Evolutionary conservation across 257 asterid species (phyloP), one percentile per base, ranked within the genome.

Genomic region (Knoxia roxburghii): DNA sequence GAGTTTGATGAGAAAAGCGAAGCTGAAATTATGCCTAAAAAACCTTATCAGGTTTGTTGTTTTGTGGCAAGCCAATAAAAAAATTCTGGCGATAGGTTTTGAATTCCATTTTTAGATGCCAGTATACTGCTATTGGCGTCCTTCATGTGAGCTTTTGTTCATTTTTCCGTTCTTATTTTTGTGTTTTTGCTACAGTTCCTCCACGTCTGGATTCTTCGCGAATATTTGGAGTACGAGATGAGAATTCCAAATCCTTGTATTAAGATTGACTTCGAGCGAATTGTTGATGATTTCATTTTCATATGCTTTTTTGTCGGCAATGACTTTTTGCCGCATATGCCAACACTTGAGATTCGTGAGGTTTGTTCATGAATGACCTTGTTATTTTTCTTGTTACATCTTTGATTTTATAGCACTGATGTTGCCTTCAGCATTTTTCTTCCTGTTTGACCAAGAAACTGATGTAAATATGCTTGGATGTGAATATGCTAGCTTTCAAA

Each of bases 311-410:
- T 93, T 67, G 97, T 93, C 30, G 99, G 99, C 75, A 93, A 93
- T 72, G 99, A 93, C 77, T 93, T 93, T 72, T 79, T 93, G 85
- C 99, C 99, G 6, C 99, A 93, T 77, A 93, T 93, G 99, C 99
- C 99, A 48, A 93, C 99, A 30, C 95, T 93, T 51, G 99, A 93
- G 93, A 94, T 90, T 55, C 97, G 97, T 35, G 99, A 94, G 97
- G 99, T 90, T 41, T 75, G 91, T 77, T 40, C 29, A 50, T 29
- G 9, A 37, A 10, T 20, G 10, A 0, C 27, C 20, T 43, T 14
- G 54, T 39, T 8, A 48, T 1, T 52, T 62, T 18, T 60, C 26
- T 65, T 35, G 21, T 43, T 72, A 11, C 49, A 53, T 40, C n/a
- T 15, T 14, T 39, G 18, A 24, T 26, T 26, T 33, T 55, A 32